Base-by-base conservation (phyloP, 805 yeast species). In the Teunomyces gatunensis region DNA sequence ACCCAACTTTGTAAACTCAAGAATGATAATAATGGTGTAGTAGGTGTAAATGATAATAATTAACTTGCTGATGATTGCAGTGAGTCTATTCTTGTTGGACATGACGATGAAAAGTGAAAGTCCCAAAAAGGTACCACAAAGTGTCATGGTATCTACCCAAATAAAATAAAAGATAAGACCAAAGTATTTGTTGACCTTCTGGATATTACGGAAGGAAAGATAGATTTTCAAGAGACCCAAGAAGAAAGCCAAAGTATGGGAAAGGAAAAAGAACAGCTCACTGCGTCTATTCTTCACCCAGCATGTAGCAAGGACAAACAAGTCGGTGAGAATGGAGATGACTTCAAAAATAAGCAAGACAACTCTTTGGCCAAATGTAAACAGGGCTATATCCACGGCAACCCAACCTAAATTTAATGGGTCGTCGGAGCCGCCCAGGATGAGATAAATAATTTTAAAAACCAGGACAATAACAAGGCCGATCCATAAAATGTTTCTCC, bases 261-360 rank as follows among this genome's bases (percentile, higher is more conserved):
- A 21, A 6, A 37, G 40, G 29, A 37, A 37, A 11, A 37, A 37
- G 29, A 37, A 37, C 40, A 37, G 40, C 17, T 37, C 28, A 20
- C 40, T 37, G 13, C 40, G 40, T n/a, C 13, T 37, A 27, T 37
- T 37, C 29, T 37, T 37, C 11, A 23, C 40, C 40, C 40, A 37
- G 40, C 40, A 37, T 20, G 40, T 37, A 13, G 40, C 40, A 7
- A 37, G 40, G 5, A 37, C 40, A 37, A 37, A 37, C 29, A 37
- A 21, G 18, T 37, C 40, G 5, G 28, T 11, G 5, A 37, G 25
- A 17, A 37, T 21, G 18, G 40, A 23, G 1, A 37, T 37, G 29
- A 37, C 40, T 20, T 37, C 28, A 21, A 37, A 37, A 12, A 37
- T 23, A n/a, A 37, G 40, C 10, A 37, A 20, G 6, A 37, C 29